Percentiles rank a stretch among this genome's conserved stretches.
Evolutionary conservation across 495 filamentous ascomycete species (phyloP).

Genomic region (Lichenothelia convexa): DNA sequence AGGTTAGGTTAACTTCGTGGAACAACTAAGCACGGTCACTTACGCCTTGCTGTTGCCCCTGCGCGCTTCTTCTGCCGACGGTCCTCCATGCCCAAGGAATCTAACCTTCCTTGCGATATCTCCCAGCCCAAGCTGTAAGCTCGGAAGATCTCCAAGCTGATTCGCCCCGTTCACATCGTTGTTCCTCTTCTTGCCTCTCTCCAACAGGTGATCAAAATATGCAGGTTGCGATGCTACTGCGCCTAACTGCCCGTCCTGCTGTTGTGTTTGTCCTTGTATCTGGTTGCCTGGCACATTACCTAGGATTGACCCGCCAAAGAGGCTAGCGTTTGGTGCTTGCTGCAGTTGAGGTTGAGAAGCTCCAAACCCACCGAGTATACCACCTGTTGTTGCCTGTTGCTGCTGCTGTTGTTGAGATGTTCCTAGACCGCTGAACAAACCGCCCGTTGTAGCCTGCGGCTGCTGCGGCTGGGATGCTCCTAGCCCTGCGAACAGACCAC

Average conservation of each 20-base stretch:
- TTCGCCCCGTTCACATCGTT: constrained; percentile 30
- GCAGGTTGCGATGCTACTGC: constrained; percentile 24
- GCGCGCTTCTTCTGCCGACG: constrained; percentile 23
- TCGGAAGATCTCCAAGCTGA: constrained; percentile 39
- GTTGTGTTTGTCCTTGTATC: constrained; percentile 3
- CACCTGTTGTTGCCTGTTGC: constrained; percentile 1
- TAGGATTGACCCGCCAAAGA: constrained; percentile 2
- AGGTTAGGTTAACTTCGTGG: neutral
- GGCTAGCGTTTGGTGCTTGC: neutral
- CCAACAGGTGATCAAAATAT: constrained; percentile 75
- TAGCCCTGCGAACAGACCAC: constrained; percentile 2
- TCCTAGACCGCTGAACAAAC: constrained; percentile 4
- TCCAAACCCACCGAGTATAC: constrained; percentile 1
- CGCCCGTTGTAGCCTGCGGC: neutral
- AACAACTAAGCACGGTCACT: constrained; percentile 10
- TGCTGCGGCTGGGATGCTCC: constrained; percentile 4
- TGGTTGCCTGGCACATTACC: constrained; percentile 6
- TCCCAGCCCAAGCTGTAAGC: constrained; percentile 65
- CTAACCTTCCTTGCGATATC: constrained; percentile 72
- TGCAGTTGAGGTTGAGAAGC: constrained; percentile 8
- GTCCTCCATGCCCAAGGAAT: constrained; percentile 44
- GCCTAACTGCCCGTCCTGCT: neutral
- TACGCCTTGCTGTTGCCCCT: constrained; percentile 43
- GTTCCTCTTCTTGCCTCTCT: constrained; percentile 48
- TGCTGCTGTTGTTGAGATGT: neutral